A percentile compares a stretch with the other conserved stretches of the same genome.
phyloP scores from a whole-genome alignment of 176 grass and related monocot species.

The Chrysopogon serrulatus region DNA sequence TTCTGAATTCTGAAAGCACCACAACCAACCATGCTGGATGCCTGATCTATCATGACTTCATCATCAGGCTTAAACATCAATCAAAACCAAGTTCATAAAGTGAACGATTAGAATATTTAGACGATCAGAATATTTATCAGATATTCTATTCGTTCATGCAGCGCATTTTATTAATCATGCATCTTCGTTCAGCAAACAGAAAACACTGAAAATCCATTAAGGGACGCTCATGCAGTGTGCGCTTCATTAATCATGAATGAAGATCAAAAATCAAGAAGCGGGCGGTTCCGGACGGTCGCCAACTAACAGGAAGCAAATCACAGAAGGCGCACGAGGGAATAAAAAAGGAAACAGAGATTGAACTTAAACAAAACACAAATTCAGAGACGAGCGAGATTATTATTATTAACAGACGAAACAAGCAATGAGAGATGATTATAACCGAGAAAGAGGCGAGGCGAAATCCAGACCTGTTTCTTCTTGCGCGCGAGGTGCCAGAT shows the following conservation, averaged over 20 bases:
- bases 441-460: not conserved
- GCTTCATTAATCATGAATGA: not conserved
- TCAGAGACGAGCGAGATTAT: not conserved
- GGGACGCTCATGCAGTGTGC: not conserved
- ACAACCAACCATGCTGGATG: not conserved
- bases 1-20: not conserved
- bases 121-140: not conserved
- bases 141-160: not conserved
- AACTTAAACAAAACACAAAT: not conserved
- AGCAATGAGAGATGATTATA: not conserved
- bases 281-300: not conserved
- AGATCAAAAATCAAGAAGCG: not conserved
- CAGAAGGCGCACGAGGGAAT: not conserved
- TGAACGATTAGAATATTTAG: not conserved
- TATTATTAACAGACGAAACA: not conserved
- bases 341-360: no score
- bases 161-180: not conserved
- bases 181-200: not conserved
- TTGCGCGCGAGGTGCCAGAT: slow-evolving; percentile 98
- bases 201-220: no score
- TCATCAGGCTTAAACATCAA: not conserved
- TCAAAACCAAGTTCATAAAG: not conserved
- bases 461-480: slow-evolving; percentile 77
- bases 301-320: not conserved
- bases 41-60: not conserved